Percentiles rank a stretch among this genome's conserved stretches.
Evolutionary conservation across 768 basidiomycete genomes (phyloP).

Genomic region (Scleroderma bovista): DNA sequence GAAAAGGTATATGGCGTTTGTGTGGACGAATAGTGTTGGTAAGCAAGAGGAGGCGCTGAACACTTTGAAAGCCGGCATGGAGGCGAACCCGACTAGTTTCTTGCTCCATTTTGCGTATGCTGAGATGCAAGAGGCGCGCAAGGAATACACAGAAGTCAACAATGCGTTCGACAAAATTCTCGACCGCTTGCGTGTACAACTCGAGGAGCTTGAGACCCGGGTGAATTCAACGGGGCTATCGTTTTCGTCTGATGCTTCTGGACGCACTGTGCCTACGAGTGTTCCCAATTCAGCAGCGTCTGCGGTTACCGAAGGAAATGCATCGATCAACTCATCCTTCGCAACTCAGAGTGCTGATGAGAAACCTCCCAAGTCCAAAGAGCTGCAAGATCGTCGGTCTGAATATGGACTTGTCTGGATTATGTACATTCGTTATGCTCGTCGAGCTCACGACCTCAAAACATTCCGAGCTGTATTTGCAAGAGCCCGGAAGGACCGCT

Average conservation of each 20-base stretch:
- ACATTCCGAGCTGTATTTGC: slow-evolving; percentile 72
- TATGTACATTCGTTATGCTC: slow-evolving; percentile 90
- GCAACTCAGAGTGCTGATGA: slow-evolving; percentile 48
- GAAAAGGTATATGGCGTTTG: slow-evolving; percentile 86
- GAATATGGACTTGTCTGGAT: slow-evolving; percentile 79
- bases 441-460: slow-evolving; percentile 84
- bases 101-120: slow-evolving; percentile 87
- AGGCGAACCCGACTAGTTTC: slow-evolving; percentile 86
- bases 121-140: slow-evolving; percentile 63
- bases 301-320: slow-evolving; percentile 26
- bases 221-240: slow-evolving; percentile 34
- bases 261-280: slow-evolving; percentile 21
- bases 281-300: slow-evolving; percentile 8
- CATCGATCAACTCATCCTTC: slow-evolving; percentile 43
- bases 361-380: slow-evolving; percentile 48
- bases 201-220: slow-evolving; percentile 54
- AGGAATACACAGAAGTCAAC: slow-evolving; percentile 65
- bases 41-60: slow-evolving; percentile 76
- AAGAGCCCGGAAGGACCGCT: slow-evolving; percentile 72
- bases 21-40: slow-evolving; percentile 69
- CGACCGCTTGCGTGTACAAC: slow-evolving; percentile 51
- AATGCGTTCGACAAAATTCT: slow-evolving; percentile 70
- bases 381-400: slow-evolving; percentile 47
- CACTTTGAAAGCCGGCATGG: slow-evolving; percentile 79
- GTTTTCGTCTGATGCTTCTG: slow-evolving; percentile 32